phyloP scores from a whole-genome alignment of 208 protist genomes.

The Crithidia mellificae region DNA sequence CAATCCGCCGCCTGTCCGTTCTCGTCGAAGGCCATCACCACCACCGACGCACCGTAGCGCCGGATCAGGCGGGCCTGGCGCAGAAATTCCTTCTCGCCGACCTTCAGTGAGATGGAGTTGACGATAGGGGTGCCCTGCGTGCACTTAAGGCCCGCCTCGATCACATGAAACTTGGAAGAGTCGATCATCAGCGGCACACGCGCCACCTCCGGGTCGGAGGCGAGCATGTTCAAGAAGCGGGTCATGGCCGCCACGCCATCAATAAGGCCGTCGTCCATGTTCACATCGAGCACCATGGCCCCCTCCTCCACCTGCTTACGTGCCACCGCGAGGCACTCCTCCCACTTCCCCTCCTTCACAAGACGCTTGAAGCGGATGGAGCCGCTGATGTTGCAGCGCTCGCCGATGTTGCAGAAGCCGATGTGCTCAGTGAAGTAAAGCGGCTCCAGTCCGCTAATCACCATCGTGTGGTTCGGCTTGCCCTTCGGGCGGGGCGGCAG shows the following conservation, averaged over 20 bases:
- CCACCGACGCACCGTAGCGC: slow-evolving; percentile 92
- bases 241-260: slow-evolving; percentile 90
- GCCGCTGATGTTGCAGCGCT: slow-evolving; percentile 97
- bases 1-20: slow-evolving; percentile 92
- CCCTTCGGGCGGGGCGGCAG: slow-evolving; percentile 40
- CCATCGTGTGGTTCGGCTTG: slow-evolving; percentile 36
- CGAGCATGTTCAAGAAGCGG: slow-evolving; percentile 93
- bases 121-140: slow-evolving; percentile 97
- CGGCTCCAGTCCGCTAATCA: slow-evolving; percentile 89
- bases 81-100: slow-evolving; percentile 95
- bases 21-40: slow-evolving; percentile 97
- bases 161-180: slow-evolving; percentile 95
- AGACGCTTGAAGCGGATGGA: slow-evolving; percentile 94
- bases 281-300: slow-evolving; percentile 97
- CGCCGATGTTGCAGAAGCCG: slow-evolving; percentile 96
- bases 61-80: slow-evolving; percentile 86
- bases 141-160: slow-evolving; percentile 92
- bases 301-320: slow-evolving; percentile 92
- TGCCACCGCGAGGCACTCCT: slow-evolving; percentile 68
- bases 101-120: slow-evolving; percentile 97
- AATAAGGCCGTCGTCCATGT: slow-evolving; percentile 97
- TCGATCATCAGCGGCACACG: slow-evolving; percentile 96
- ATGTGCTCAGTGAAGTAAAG: slow-evolving; percentile 73
- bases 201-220: slow-evolving; percentile 94
- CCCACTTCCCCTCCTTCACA: slow-evolving; percentile 91